Evolutionary conservation across 2,329 filamentous ascomycete species (phyloP).

Genomic region (Penicillium sp.): DNA sequence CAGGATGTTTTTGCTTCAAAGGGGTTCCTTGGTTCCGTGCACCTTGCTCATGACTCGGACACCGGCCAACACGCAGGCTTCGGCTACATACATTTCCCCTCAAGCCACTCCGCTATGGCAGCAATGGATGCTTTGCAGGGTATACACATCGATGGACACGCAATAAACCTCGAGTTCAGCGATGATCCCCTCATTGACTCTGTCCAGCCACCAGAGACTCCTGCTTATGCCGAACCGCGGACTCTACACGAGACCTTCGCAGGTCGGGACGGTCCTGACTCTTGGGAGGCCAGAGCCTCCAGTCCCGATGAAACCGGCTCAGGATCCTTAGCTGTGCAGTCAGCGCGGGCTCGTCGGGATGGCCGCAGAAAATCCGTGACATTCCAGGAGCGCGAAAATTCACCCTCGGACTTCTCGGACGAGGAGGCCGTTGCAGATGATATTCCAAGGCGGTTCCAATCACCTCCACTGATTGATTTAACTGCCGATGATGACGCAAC

Average conservation of each 20-base stretch:
- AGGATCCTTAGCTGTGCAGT: background rate
- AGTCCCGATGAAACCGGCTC: background rate
- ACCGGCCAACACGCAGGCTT: slow-evolving; percentile 42
- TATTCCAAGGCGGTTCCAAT: background rate
- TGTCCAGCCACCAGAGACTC: slow-evolving; percentile 8
- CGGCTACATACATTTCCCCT: slow-evolving; percentile 42
- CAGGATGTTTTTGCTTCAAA: slow-evolving; percentile 40
- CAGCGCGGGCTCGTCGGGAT: background rate
- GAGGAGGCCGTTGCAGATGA: background rate
- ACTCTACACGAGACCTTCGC: background rate
- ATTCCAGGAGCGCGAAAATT: slow-evolving; percentile 12
- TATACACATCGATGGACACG: slow-evolving; percentile 40
- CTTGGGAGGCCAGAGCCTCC: background rate
- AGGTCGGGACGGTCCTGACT: background rate
- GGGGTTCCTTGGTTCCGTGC: slow-evolving; percentile 39
- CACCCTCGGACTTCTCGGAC: background rate
- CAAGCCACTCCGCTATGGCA: slow-evolving; percentile 36
- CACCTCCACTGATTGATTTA: slow-evolving; percentile 32
- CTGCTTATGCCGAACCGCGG: background rate
- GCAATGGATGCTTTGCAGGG: slow-evolving; percentile 42
- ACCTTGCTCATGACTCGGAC: slow-evolving; percentile 35
- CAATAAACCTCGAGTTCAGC: slow-evolving; percentile 44
- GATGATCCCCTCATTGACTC: slow-evolving; percentile 29
- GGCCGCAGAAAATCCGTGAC: slow-evolving; percentile 20
- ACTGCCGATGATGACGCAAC: slow-evolving; percentile 34